Percentiles rank a stretch among this genome's conserved stretches.
Evolutionary conservation across 2,329 filamentous ascomycete genomes (phyloP).

Genomic region (Pyrenochaeta sp.): DNA sequence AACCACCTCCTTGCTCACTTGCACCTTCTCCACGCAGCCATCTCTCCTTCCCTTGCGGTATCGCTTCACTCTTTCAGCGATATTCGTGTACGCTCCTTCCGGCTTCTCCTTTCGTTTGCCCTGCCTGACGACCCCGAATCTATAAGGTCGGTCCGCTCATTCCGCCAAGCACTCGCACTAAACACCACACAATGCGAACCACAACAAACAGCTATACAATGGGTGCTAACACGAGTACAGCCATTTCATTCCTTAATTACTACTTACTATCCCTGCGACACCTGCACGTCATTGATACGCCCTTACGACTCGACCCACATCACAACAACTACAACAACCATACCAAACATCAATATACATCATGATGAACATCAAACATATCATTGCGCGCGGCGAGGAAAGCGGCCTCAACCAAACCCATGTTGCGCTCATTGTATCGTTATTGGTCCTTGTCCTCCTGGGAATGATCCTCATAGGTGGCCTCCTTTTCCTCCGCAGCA

Average conservation of each 20-base stretch:
- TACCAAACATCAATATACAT: slow-evolving; percentile 16
- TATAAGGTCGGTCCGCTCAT: too few species aligned
- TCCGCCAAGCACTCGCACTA: slow-evolving; percentile 28
- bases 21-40: too few species aligned
- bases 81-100: slow-evolving; percentile 55
- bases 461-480: slow-evolving; percentile 71
- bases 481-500: slow-evolving; percentile 76
- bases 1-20: slow-evolving; percentile 41
- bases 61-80: slow-evolving; percentile 72
- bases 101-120: slow-evolving; percentile 32
- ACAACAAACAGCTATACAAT: slow-evolving; percentile 6
- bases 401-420: slow-evolving; percentile 66
- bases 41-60: slow-evolving; percentile 50
- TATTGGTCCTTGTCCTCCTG: slow-evolving; percentile 80
- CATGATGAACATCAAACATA: slow-evolving; percentile 57
- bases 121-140: too few species aligned
- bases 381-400: slow-evolving; percentile 58
- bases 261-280: slow-evolving; percentile 18
- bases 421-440: slow-evolving; percentile 78
- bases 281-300: slow-evolving; percentile 30
- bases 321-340: slow-evolving; percentile 13
- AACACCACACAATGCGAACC: slow-evolving; percentile 21
- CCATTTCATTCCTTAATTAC: slow-evolving; percentile 37
- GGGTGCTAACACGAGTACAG: slow-evolving; percentile 31
- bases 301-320: slow-evolving; percentile 32